These are phyloP conservation scores for Pestalotiopsis sp. DNA, from an alignment of 2,329 filamentous ascomycete genomes.

Conservation along the genomic window DNA sequence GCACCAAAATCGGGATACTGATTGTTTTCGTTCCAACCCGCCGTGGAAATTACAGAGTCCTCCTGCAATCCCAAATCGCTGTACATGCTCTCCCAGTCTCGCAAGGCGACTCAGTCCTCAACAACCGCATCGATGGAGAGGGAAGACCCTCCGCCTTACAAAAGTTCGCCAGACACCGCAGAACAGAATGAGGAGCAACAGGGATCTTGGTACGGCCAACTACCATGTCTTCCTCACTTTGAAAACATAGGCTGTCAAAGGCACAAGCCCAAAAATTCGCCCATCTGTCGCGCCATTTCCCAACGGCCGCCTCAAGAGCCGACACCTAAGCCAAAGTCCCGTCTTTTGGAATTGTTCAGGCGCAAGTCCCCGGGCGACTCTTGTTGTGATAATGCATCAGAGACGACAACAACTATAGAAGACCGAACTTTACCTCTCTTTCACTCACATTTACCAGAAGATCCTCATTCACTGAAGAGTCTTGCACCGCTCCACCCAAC, in stretches of 20 bases:
- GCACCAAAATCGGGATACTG: too few relatives aligned
- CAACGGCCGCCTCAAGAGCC: background rate
- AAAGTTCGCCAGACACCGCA: too few relatives aligned
- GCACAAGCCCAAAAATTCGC: background rate
- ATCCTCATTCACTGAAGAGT: background rate
- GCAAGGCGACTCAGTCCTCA: too few relatives aligned
- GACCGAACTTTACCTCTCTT: background rate
- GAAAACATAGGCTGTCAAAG: background rate
- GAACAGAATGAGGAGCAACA: background rate
- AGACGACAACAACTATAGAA: background rate
- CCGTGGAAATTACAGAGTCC: too few relatives aligned
- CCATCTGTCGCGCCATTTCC: background rate
- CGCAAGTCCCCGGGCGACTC: background rate
- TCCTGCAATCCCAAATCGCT: too few relatives aligned
- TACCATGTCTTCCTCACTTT: background rate
- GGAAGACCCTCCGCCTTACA: too few relatives aligned
- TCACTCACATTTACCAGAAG: background rate
- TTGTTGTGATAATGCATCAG: background rate
- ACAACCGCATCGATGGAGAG: too few relatives aligned
- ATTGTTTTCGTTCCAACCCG: too few relatives aligned
- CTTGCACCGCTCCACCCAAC: slow-evolving; percentile 11
- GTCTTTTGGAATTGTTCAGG: background rate
- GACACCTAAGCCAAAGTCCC: background rate
- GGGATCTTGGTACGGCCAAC: background rate
- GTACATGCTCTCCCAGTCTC: too few relatives aligned